Conservation (phyloP, 495 filamentous ascomycete genomes). For the Penicillium arizonense region DNA sequence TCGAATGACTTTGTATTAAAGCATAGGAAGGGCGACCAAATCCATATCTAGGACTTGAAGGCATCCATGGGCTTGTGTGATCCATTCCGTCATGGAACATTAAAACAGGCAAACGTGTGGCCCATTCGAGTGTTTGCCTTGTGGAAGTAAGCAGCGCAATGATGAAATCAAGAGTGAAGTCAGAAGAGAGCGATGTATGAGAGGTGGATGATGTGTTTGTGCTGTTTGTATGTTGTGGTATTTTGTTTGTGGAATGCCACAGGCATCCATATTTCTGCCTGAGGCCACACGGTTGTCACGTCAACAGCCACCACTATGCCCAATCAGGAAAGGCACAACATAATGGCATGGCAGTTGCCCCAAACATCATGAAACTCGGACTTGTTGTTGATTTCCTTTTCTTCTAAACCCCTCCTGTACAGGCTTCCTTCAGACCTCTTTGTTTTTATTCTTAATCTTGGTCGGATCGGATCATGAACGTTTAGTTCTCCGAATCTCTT, state of each 20-base stretch:
- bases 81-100: too few species aligned
- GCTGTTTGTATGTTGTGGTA: constrained; percentile 2
- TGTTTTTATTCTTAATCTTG: constrained; percentile 9
- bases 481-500: constrained; percentile 14
- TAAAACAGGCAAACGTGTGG: too few species aligned
- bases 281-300: constrained; percentile 37
- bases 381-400: constrained; percentile 24
- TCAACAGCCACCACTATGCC: constrained; percentile 40
- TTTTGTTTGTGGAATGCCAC: constrained; percentile 12
- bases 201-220: not conserved
- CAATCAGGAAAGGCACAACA: constrained; percentile 35
- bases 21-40: too few species aligned
- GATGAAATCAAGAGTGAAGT: too few species aligned
- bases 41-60: too few species aligned
- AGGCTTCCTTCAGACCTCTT: constrained; percentile 7
- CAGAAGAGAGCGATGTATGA: too few species aligned
- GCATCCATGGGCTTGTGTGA: too few species aligned
- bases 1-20: too few species aligned
- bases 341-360: constrained; percentile 43
- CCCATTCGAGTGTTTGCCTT: too few species aligned
- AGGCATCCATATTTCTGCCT: constrained; percentile 18
- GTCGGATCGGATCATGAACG: constrained; percentile 24
- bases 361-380: constrained; percentile 36
- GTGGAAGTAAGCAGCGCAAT: too few species aligned
- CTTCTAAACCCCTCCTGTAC: constrained; percentile 18